Base-by-base conservation (phyloP, 352 stramenopile genomes). In the Plasmopara muralis region DNA sequence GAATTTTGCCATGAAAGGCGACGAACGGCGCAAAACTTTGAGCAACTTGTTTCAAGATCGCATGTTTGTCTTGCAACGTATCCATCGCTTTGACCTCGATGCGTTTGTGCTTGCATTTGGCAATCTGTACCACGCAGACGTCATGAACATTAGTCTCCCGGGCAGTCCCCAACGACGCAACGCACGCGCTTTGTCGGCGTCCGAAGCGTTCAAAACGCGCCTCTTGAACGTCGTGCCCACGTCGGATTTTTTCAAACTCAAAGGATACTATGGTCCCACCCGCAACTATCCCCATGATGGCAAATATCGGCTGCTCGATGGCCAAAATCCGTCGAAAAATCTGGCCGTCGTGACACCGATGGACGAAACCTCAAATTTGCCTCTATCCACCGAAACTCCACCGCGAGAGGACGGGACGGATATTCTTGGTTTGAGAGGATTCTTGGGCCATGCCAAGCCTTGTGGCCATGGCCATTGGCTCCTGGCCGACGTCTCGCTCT, bases 1-100 rank as follows among this genome's bases (percentile, higher is more conserved):
- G 13, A 87, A 89, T 49, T 95, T 95, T 25, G 80, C 75, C 4
- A 84, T 93, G 77, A 93, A 90, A 54, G 79, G 86, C 40, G 83
- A 95, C 37, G 83, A 90, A 52, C 68, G 85, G 9, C 72, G 77
- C 43, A 82, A 76, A 51, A 89, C 68, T 0, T 50, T 93, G 10
- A 83, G 72, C 47, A 70, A 79, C 35, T 53, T 86, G 6, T 93
- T 93, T 37, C 77, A 89, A 61, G 71, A 91, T 18, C 74, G 78
- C 2, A 82, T 93, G 77, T 73, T 88, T 20, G 72, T 70, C 12
- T 87, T 90, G 71, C 77, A 90, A 48, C 69, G 77, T 6, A 69
- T 90, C 15, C 80, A 89, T 38, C 71, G 83, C 48, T 89, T 87
- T 42, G 80, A 93, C 50, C 78, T 87, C 54, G 85, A 85, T 50